These are phyloP conservation scores for Cordia subcordata DNA, from an alignment of 257 asterid genomes.

Conservation along the genomic window DNA sequence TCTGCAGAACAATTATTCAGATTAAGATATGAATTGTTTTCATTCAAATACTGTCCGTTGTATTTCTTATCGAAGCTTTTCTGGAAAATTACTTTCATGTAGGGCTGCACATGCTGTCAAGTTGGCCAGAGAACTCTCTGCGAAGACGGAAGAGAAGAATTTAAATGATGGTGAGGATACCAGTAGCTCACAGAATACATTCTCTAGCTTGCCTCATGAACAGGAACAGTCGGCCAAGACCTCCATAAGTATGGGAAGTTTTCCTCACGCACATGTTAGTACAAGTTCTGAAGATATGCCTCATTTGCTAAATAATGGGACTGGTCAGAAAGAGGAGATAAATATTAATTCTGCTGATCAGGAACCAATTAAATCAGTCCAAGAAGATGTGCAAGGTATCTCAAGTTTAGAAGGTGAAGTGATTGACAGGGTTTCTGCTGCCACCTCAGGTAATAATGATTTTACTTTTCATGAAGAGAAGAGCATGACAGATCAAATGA, in stretches of 20 bases:
- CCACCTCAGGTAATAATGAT: constrained; percentile 49
- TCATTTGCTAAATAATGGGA: constrained; percentile 25
- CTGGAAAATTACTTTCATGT: constrained; percentile 2
- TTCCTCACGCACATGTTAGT: constrained; percentile 75
- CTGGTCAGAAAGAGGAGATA: constrained; percentile 38
- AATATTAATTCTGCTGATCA: constrained; percentile 28
- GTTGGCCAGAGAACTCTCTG: constrained; percentile 78
- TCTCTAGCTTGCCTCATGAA: constrained; percentile 90
- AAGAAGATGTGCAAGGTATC: constrained; percentile 40
- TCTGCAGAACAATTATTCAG: neutral
- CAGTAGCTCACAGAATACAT: constrained; percentile 80
- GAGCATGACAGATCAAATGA: constrained; percentile 36
- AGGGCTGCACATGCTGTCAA: constrained; percentile 98
- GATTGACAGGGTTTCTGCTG: constrained; percentile 48
- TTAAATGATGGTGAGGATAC: constrained; percentile 71
- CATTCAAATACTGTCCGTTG: neutral
- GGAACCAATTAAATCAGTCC: constrained; percentile 37
- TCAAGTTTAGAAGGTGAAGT: constrained; percentile 48
- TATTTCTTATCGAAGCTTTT: neutral
- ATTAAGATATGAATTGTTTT: neutral
- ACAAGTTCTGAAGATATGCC: constrained; percentile 82
- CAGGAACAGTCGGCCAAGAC: constrained; percentile 73
- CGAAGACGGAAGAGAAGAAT: constrained; percentile 62
- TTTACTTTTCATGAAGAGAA: constrained; percentile 45
- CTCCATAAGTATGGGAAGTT: constrained; percentile 79